These are phyloP conservation scores for Lumnitzera littorea DNA, from an alignment of 345 rosid genomes.

Conservation along the genomic window DNA sequence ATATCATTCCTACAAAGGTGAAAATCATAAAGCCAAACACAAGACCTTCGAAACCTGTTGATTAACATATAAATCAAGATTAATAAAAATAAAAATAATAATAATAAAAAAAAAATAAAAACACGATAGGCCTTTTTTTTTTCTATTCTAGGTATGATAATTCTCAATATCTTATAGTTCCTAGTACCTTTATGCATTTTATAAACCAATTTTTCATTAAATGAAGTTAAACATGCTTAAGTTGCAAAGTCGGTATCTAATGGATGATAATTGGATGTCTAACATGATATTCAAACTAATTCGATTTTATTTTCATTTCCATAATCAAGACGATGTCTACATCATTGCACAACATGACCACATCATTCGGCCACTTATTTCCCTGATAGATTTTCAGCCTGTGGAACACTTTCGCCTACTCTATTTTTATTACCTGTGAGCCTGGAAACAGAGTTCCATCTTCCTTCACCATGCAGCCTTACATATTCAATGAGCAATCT, in stretches of 20 bases:
- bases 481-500: conserved; percentile 68
- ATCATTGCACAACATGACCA: too few species aligned
- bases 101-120: background rate
- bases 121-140: too few species aligned
- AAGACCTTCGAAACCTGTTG: too few species aligned
- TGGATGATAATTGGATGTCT: background rate
- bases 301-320: too few species aligned
- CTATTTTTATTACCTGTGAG: conserved; percentile 39
- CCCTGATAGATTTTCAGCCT: too few species aligned
- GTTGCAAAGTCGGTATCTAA: background rate
- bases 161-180: background rate
- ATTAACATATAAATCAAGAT: background rate
- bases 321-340: too few species aligned
- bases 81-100: background rate
- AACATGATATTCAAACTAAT: too few species aligned
- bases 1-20: background rate
- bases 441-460: conserved; percentile 92
- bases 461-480: conserved; percentile 70
- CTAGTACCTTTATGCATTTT: background rate
- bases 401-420: too few species aligned
- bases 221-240: too few species aligned
- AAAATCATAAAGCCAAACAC: background rate
- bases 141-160: too few species aligned
- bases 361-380: too few species aligned
- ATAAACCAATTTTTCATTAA: too few species aligned